Conservation (phyloP, 2,329 filamentous ascomycete species). For the Ceratocystis cacaofunesta region DNA sequence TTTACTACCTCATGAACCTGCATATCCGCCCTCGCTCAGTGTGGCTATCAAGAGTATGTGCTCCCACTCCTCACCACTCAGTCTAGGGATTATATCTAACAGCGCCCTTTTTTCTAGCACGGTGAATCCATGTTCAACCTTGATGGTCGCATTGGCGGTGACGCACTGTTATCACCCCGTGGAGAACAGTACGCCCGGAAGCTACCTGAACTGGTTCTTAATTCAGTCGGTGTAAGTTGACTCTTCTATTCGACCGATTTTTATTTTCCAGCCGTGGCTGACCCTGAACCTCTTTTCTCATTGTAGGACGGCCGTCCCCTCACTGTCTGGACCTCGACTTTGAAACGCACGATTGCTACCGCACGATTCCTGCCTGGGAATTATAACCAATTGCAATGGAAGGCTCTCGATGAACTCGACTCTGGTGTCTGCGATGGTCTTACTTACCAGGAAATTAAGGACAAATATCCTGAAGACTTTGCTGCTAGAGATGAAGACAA, state of each 20-base stretch:
- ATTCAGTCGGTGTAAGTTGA: slow-evolving; percentile 65
- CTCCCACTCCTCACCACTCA: background rate
- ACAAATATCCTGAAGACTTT: slow-evolving; percentile 87
- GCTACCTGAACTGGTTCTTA: slow-evolving; percentile 67
- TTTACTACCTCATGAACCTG: slow-evolving; percentile 97
- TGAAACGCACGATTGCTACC: slow-evolving; percentile 79
- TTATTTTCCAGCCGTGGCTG: slow-evolving; percentile 4
- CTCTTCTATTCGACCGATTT: background rate
- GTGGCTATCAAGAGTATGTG: slow-evolving; percentile 77
- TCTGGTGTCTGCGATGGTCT: slow-evolving; percentile 92
- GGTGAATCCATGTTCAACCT: slow-evolving; percentile 91
- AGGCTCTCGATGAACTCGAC: slow-evolving; percentile 92
- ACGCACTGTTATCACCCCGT: slow-evolving; percentile 70
- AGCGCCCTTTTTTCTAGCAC: slow-evolving; percentile 42
- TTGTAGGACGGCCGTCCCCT: slow-evolving; percentile 42
- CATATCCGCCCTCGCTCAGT: slow-evolving; percentile 95
- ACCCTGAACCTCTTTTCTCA: slow-evolving; percentile 16
- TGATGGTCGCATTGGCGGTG: slow-evolving; percentile 79
- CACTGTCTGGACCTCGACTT: slow-evolving; percentile 47
- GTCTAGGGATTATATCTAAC: background rate
- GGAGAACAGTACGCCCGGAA: slow-evolving; percentile 77
- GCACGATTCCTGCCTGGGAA: slow-evolving; percentile 64
- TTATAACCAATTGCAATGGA: slow-evolving; percentile 96
- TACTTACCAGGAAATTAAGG: slow-evolving; percentile 89
- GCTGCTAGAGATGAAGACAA: slow-evolving; percentile 92